These are phyloP conservation scores for Trypethelium eluteriae DNA, from an alignment of 495 filamentous ascomycete genomes.

Conservation along the genomic window DNA sequence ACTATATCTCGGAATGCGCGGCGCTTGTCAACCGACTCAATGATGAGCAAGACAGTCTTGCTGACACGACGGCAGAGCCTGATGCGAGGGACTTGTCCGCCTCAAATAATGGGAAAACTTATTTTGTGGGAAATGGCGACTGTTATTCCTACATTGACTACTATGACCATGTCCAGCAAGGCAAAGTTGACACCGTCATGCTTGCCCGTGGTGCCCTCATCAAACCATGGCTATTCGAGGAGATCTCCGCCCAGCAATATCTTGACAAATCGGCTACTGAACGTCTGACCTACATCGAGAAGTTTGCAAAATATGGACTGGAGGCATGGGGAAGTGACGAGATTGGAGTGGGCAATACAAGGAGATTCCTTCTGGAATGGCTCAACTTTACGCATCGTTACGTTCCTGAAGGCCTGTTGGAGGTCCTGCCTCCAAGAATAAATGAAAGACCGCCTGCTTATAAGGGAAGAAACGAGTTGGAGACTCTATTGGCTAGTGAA, in stretches of 20 bases:
- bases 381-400: conserved; percentile 87
- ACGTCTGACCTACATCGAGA: conserved; percentile 74
- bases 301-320: conserved; percentile 81
- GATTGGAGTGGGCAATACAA: conserved; percentile 77
- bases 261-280: conserved; percentile 88
- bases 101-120: conserved; percentile 55
- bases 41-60: conserved; percentile 49
- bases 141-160: conserved; percentile 91
- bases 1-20: conserved; percentile 83
- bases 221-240: conserved; percentile 97
- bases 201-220: conserved; percentile 83
- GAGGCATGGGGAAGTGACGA: conserved; percentile 94
- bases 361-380: conserved; percentile 90
- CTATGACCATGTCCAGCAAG: conserved; percentile 62
- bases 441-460: conserved; percentile 82
- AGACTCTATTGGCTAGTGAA: conserved; percentile 78
- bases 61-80: conserved; percentile 69
- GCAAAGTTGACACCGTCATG: conserved; percentile 83
- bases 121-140: conserved; percentile 94
- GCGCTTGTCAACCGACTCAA: conserved; percentile 74
- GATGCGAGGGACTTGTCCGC: conserved; percentile 50
- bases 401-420: conserved; percentile 80
- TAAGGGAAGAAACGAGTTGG: conserved; percentile 76
- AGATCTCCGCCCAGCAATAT: conserved; percentile 85
- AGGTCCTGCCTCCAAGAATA: conserved; percentile 74